Conservation (phyloP, 23 red algal species). For the Gracilaria caudata region DNA sequence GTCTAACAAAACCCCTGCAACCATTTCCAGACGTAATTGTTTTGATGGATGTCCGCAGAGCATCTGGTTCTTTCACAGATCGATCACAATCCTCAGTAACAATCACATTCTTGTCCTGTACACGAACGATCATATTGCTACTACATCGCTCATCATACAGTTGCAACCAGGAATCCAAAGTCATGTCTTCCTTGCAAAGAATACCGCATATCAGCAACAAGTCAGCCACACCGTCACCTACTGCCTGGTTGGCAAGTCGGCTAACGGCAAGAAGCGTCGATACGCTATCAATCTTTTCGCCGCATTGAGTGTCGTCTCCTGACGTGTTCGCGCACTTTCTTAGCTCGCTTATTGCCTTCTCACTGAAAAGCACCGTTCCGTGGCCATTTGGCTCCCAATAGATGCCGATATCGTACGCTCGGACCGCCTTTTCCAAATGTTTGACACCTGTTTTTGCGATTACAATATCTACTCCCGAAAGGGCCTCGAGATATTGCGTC, state of each 20-base stretch:
- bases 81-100: slow-evolving; percentile 78
- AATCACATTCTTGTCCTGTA: slow-evolving; percentile 75
- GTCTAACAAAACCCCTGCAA: slow-evolving; percentile 82
- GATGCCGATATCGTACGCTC: slow-evolving; percentile 86
- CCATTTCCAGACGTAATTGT: slow-evolving; percentile 16
- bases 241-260: slow-evolving; percentile 89
- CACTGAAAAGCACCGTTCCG: slow-evolving; percentile 90
- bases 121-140: slow-evolving; percentile 68
- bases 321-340: not conserved
- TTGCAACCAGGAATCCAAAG: slow-evolving; percentile 60
- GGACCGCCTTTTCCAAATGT: slow-evolving; percentile 86
- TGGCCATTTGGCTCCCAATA: slow-evolving; percentile 99
- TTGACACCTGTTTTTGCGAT: slow-evolving; percentile 90
- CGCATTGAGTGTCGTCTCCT: not conserved
- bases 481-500: slow-evolving; percentile 50
- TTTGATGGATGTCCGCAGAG: slow-evolving; percentile 28
- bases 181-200: slow-evolving; percentile 47
- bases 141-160: slow-evolving; percentile 77
- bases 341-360: slow-evolving; percentile 28
- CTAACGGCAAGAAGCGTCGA: slow-evolving; percentile 49
- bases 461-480: slow-evolving; percentile 71
- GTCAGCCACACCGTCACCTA: slow-evolving; percentile 96
- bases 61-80: slow-evolving; percentile 58
- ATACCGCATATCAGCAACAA: slow-evolving; percentile 80
- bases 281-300: slow-evolving; percentile 13